Evolutionary conservation across 2,329 filamentous ascomycete species (phyloP), one percentile per base, ranked within the genome.

Genomic region (Hypoxylon sp.): DNA sequence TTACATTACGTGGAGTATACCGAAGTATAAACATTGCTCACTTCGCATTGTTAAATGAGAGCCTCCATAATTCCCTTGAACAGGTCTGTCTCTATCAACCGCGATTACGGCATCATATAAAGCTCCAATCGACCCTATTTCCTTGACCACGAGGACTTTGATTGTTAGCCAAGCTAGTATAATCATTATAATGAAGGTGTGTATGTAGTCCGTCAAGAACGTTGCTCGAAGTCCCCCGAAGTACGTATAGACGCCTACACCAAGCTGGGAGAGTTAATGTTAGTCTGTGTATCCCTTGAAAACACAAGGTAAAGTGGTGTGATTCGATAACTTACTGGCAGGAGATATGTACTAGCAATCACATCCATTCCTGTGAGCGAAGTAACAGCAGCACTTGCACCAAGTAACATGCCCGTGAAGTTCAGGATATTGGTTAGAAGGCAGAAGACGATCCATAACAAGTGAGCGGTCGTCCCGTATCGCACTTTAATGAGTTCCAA

Each of bases 351-450:
- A 0, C 77, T 74, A 0, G 77, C 78, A 21, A 79, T 75, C 3
- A 78, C 68, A 46, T 80, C 73, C 66, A 80, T 77, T 0, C 77
- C 77, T 4, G 77, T 77, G 16, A 73, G 30, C 0, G 68, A 69
- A 1, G 64, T 68, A 7, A 77, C 75, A 0, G 71, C 74, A 1
- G 74, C 71, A 6, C 72, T 70, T 3, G 72, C 73, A 2, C 73
- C 74, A 0, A 82, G 67, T 0, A 82, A 60, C 78, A 82, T 81
- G 55, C 80, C 81, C 2, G 78, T 75, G 19, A 76, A 73, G 0
- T 75, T 77, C 26, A 82, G 75, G 26, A 81, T 75, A 55, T 82
- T 81, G 64, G 81, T 81, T 21, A 81, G 70, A 6, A 82, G 62
- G 43, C 77, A 80, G 0, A 81, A 67, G 0, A 73, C 70, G 55